Evolutionary conservation across 2,329 filamentous ascomycete genomes (phyloP).

Genomic region (Aspergillus puulaauensis): DNA sequence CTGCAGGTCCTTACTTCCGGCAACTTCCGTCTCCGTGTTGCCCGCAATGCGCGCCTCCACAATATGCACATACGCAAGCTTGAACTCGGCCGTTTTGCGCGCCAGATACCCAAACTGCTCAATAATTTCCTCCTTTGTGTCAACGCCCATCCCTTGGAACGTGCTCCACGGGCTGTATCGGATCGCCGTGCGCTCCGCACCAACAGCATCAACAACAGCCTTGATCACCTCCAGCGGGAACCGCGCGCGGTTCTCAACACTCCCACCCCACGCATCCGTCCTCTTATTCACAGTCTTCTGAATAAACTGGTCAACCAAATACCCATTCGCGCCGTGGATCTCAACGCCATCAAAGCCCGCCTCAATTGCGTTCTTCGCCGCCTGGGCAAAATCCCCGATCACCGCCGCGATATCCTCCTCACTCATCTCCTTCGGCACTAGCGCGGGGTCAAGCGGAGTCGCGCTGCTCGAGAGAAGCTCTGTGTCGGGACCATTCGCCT

Average conservation of each 20-base stretch:
- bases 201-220: slow-evolving; percentile 44
- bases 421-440: slow-evolving; percentile 31
- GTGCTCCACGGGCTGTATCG: slow-evolving; percentile 48
- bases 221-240: slow-evolving; percentile 56
- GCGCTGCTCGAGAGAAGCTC: slow-evolving; percentile 25
- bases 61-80: slow-evolving; percentile 62
- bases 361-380: slow-evolving; percentile 53
- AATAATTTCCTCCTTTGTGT: slow-evolving; percentile 56
- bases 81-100: slow-evolving; percentile 49
- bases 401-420: slow-evolving; percentile 45
- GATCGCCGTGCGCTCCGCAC: slow-evolving; percentile 46
- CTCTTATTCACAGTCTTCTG: slow-evolving; percentile 50
- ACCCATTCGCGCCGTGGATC: slow-evolving; percentile 51
- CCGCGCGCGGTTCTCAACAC: slow-evolving; percentile 50
- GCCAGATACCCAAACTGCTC: slow-evolving; percentile 59
- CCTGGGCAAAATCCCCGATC: slow-evolving; percentile 44
- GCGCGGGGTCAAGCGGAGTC: slow-evolving; percentile 13
- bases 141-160: slow-evolving; percentile 56
- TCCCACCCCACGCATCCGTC: slow-evolving; percentile 53
- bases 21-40: slow-evolving; percentile 32
- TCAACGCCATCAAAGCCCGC: slow-evolving; percentile 56
- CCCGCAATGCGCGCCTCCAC: slow-evolving; percentile 56
- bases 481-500: slow-evolving; percentile 12
- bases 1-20: slow-evolving; percentile 36
- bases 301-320: slow-evolving; percentile 53